Base-by-base conservation (phyloP, 2,329 filamentous ascomycete species). In the Thelonectria olida region DNA sequence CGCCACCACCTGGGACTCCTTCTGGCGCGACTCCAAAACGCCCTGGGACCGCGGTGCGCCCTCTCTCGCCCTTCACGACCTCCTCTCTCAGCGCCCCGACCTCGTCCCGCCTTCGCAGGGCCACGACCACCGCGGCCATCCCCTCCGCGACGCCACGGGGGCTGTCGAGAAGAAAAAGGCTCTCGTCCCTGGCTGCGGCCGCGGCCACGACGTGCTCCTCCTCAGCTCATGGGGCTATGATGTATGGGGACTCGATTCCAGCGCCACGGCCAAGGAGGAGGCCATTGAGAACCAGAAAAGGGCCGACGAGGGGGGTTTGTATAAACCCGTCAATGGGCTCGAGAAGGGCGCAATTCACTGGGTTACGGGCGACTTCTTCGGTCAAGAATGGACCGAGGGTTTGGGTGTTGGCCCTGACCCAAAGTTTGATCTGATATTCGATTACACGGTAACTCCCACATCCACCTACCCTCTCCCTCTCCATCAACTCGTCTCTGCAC, bases 101-200 rank as follows among this genome's bases (percentile, higher is more conserved):
- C 76, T 85, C 52, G 76, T 85, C 27, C 75, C 77, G 1, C 69
- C 67, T 45, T 56, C 76, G 25, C 69, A 79, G 75, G 57, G 74
- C 42, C 67, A 72, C 58, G 70, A 78, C 57, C 63, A 68, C 54
- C 68, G 74, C 42, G 75, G 75, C 27, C 68, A 71, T 44, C 67
- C 64, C 28, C 60, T 73, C 12, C 71, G 69, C 28, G 63, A 71
- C 31, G 52, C 64, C 23, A 36, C 61, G 34, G 69, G 72, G 50
- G 61, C 63, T 39, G 68, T 72, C 38, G 50, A 67, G 48, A 72
- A 71, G 48, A 67, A 68, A 34, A 73, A 69, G 34, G 92, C 90
- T 1, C 80, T 96, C 8, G 90, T 97, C 0, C 91, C 93, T 0
- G 93, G 92, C 5, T 97, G 93, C 76, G 93, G 93, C 0, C 85